Evolutionary conservation across 1,284 basidiomycete species (phyloP).

Genomic region (Austroboletus novae-zelandiae): DNA sequence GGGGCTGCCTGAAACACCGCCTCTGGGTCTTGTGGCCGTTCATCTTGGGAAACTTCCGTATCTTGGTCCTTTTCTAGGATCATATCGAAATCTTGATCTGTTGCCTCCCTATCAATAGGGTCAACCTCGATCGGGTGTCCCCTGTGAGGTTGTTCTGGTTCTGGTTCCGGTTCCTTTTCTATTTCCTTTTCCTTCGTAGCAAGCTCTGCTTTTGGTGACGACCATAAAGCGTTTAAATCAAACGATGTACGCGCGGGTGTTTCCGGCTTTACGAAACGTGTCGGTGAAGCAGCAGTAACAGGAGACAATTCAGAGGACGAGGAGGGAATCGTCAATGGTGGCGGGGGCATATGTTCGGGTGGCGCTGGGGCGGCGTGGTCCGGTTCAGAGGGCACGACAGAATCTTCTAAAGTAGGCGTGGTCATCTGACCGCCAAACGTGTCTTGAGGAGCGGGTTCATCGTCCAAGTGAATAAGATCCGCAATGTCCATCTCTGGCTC

Average conservation of each 20-base stretch:
- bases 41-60: constrained; percentile 19
- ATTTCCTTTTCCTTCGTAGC: constrained; percentile 20
- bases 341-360: constrained; percentile 20
- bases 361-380: constrained; percentile 5
- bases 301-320: constrained; percentile 10
- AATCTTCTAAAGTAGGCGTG: constrained; percentile 11
- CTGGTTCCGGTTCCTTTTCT: constrained; percentile 16
- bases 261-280: constrained; percentile 41
- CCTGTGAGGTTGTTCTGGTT: constrained; percentile 16
- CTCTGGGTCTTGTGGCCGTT: constrained; percentile 31
- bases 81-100: constrained; percentile 81
- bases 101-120: constrained; percentile 43
- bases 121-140: constrained; percentile 47
- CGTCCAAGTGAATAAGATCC: constrained; percentile 77
- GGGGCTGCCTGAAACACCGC: constrained; percentile 51
- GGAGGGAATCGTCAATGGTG: constrained; percentile 9
- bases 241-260: constrained; percentile 50
- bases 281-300: constrained; percentile 15
- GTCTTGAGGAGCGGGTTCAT: constrained; percentile 44
- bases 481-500: constrained; percentile 71
- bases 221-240: constrained; percentile 72
- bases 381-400: constrained; percentile 6
- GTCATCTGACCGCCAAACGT: constrained; percentile 17
- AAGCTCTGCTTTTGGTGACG: constrained; percentile 39
- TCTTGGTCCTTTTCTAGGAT: constrained; percentile 62